Evolutionary conservation across 495 filamentous ascomycete species (phyloP), one percentile per base, ranked within the genome.

Genomic region (Tuber magnatum): DNA sequence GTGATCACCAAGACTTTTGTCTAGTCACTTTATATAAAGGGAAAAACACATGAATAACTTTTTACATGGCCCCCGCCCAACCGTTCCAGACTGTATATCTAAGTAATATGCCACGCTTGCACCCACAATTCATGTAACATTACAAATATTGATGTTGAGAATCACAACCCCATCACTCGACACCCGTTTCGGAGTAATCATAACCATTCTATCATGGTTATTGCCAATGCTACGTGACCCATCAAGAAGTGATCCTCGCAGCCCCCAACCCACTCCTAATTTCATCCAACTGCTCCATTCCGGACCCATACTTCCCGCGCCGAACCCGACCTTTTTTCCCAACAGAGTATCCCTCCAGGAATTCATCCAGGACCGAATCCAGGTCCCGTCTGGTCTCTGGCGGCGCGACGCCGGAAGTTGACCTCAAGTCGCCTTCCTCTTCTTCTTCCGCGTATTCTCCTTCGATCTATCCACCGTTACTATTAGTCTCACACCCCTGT

Each of bases 361-460:
- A 99, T 80, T 97, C 94, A 83, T 98, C 95, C 87, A 98, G 90
- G 82, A 97, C 90, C 51, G 85, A 87, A 82, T 97, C 90, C 84
- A 99, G 97, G 81, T 96, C 92, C 89, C 86, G 42, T 89, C 86
- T 71, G 86, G 86, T 10, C 90, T 90, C 74, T 83, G 85, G 56
- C 85, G 88, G 75, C 85, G 82, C 69, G 80, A 83, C 46, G 74
- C 75, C 28, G 73, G 22, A 35, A 20, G 35, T 65, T 3, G 56
- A 35, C 28, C 28, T 20, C 83, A 83, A 28, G 56, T 87, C 85
- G 84, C 84, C 78, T 83, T 89, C 84, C 69, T 87, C 86, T 61
- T 89, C 90, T 82, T 93, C 88, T 78, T 90, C 87, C n/a, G 90
- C 86, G 83, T 97, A 97, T 74, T 91, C 85, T 78, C 92, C 91